A percentile compares a stretch with the other conserved stretches of the same genome.
Conservation (phyloP, 495 filamentous ascomycete species). For the Ramalina intermedia region DNA sequence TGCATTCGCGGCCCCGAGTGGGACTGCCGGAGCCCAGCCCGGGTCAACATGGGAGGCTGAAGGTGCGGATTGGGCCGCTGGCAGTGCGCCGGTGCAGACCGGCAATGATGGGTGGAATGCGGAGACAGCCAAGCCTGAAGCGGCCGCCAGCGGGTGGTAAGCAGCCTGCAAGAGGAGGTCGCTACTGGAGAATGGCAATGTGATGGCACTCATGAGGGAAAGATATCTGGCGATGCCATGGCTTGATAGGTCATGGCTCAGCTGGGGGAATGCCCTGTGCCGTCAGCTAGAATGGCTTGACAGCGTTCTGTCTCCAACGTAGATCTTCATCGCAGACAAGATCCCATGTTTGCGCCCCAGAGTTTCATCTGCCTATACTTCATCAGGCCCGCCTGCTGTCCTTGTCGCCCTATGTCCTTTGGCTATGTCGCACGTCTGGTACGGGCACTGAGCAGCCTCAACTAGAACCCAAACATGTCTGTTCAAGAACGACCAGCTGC, state of each 20-base stretch:
- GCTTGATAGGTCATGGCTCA: slow-evolving; percentile 11
- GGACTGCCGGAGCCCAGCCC: slow-evolving; percentile 40
- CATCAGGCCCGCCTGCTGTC: too few relatives aligned
- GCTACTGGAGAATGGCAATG: slow-evolving; percentile 28
- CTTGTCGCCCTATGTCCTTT: too few relatives aligned
- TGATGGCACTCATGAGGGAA: slow-evolving; percentile 90
- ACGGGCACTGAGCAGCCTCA: too few relatives aligned
- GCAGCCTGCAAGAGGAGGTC: background rate
- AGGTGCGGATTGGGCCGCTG: slow-evolving; percentile 58
- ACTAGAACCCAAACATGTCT: too few relatives aligned
- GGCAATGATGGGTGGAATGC: slow-evolving; percentile 55
- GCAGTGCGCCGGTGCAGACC: slow-evolving; percentile 36
- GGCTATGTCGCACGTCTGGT: too few relatives aligned
- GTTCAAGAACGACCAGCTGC: too few relatives aligned
- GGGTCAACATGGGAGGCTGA: slow-evolving; percentile 66
- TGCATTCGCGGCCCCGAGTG: slow-evolving; percentile 46
- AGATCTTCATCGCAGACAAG: background rate
- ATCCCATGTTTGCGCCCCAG: too few relatives aligned
- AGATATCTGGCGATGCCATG: slow-evolving; percentile 57
- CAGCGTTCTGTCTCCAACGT: slow-evolving; percentile 25
- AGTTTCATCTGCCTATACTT: too few relatives aligned
- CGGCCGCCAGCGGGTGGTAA: background rate
- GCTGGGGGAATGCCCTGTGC: slow-evolving; percentile 93
- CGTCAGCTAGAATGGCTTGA: slow-evolving; percentile 46
- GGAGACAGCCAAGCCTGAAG: slow-evolving; percentile 32